Conservation (phyloP, 768 basidiomycete genomes). For the Mycena sanguinolenta region DNA sequence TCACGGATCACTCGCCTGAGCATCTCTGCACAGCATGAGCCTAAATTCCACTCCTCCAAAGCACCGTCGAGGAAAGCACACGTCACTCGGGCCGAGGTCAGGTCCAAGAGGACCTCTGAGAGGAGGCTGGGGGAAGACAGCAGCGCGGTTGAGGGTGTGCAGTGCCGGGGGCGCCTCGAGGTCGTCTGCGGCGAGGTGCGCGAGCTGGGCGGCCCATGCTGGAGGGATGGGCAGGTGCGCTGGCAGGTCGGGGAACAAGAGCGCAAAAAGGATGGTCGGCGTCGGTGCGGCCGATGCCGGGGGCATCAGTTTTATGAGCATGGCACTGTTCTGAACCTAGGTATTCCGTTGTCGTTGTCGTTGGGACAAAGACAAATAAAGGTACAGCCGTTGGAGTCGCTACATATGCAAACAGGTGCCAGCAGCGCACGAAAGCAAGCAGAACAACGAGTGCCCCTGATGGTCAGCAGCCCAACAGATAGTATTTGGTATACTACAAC, state of each 20-base stretch:
- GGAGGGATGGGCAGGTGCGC: conserved; percentile 59
- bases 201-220: conserved; percentile 69
- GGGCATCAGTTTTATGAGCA: conserved; percentile 70
- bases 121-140: conserved; percentile 68
- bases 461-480: conserved; percentile 98
- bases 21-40: conserved; percentile 54
- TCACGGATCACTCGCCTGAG: conserved; percentile 66
- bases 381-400: neutral
- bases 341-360: neutral
- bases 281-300: conserved; percentile 59
- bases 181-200: conserved; percentile 60
- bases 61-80: conserved; percentile 73
- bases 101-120: conserved; percentile 73
- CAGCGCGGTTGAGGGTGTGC: conserved; percentile 63
- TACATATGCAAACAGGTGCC: neutral
- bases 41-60: conserved; percentile 60
- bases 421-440: neutral
- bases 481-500: conserved; percentile 91
- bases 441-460: conserved; percentile 65
- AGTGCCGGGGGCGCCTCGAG: conserved; percentile 59
- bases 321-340: conserved; percentile 37
- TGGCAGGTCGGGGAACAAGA: conserved; percentile 60
- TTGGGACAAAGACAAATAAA: neutral
- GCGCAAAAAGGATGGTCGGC: conserved; percentile 67
- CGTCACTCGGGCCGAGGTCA: conserved; percentile 58